Percentiles rank a stretch among this genome's conserved stretches.
Conservation (phyloP, 495 filamentous ascomycete species). For the Penicillium desertorum region DNA sequence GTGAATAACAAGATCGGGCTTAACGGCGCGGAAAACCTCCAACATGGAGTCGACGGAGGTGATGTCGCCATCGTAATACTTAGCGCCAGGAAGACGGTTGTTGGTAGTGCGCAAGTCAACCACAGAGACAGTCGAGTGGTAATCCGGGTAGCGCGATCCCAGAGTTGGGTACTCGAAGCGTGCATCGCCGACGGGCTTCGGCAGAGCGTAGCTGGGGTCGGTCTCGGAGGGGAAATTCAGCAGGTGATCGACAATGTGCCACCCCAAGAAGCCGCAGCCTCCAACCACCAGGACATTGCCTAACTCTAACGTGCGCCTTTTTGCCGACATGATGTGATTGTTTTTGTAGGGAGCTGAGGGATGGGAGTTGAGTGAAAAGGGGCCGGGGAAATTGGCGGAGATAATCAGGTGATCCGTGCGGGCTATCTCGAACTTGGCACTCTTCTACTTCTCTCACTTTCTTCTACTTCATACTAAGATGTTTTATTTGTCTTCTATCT, state of each 20-base stretch:
- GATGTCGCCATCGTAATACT: slow-evolving; percentile 86
- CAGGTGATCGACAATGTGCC: slow-evolving; percentile 59
- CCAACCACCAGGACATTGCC: slow-evolving; percentile 56
- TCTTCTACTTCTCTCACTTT: too few species aligned
- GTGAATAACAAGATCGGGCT: slow-evolving; percentile 90
- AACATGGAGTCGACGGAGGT: slow-evolving; percentile 67
- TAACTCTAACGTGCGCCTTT: slow-evolving; percentile 38
- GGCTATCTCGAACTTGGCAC: too few species aligned
- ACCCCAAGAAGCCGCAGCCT: slow-evolving; percentile 59
- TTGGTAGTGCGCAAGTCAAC: slow-evolving; percentile 76
- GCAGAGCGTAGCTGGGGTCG: slow-evolving; percentile 44
- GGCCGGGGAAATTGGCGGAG: slow-evolving; percentile 15
- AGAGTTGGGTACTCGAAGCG: slow-evolving; percentile 45
- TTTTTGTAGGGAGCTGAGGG: slow-evolving; percentile 1
- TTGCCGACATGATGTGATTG: slow-evolving; percentile 33
- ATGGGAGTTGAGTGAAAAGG: slow-evolving; percentile 18
- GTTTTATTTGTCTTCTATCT: too few species aligned
- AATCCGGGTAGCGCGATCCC: slow-evolving; percentile 40
- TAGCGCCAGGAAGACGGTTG: slow-evolving; percentile 71
- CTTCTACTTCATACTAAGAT: too few species aligned
- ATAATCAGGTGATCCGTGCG: slow-evolving; percentile 24
- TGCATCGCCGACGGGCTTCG: slow-evolving; percentile 38
- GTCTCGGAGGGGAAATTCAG: slow-evolving; percentile 52
- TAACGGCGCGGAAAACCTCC: slow-evolving; percentile 63
- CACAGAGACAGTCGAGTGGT: slow-evolving; percentile 66